A percentile compares a stretch with the other conserved stretches of the same genome.
These are phyloP conservation scores for Geotrichum europaeum DNA, from an alignment of 1,139 yeast species.

Conservation along the genomic window DNA sequence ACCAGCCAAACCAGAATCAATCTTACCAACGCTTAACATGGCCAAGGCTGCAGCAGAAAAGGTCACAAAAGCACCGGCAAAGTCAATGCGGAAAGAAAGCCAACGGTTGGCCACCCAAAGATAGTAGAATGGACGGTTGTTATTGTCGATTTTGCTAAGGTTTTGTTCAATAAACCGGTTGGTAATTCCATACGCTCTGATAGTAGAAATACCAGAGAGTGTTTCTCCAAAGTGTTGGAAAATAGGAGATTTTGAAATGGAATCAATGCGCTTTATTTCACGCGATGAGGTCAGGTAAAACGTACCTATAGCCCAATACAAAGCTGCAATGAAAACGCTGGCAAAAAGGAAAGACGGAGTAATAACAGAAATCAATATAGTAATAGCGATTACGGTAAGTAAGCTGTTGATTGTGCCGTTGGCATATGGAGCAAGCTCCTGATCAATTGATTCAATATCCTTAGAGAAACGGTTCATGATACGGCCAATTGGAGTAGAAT, in stretches of 20 bases:
- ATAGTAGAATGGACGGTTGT: slow-evolving; percentile 88
- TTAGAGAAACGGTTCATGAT: slow-evolving; percentile 95
- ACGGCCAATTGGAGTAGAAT: slow-evolving; percentile 92
- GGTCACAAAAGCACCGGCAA: slow-evolving; percentile 77
- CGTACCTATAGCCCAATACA: slow-evolving; percentile 67
- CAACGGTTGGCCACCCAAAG: slow-evolving; percentile 96
- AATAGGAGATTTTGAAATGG: slow-evolving; percentile 87
- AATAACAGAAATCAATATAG: slow-evolving; percentile 66
- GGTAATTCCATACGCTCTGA: slow-evolving; percentile 94
- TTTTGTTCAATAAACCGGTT: slow-evolving; percentile 79
- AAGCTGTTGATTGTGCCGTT: slow-evolving; percentile 66
- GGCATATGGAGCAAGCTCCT: slow-evolving; percentile 78
- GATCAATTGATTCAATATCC: slow-evolving; percentile 90
- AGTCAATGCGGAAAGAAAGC: slow-evolving; percentile 79
- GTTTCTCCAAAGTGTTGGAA: slow-evolving; percentile 96
- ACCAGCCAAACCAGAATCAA: slow-evolving; percentile 96
- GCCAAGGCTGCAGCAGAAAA: slow-evolving; percentile 79
- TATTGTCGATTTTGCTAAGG: slow-evolving; percentile 69
- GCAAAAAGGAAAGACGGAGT: slow-evolving; percentile 82
- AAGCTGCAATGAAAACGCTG: slow-evolving; percentile 56
- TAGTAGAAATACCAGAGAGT: slow-evolving; percentile 83
- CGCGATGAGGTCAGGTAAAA: slow-evolving; percentile 79
- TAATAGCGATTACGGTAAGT: slow-evolving; percentile 62
- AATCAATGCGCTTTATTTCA: slow-evolving; percentile 85
- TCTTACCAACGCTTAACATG: slow-evolving; percentile 50